These are phyloP conservation scores for Pichia sp. DNA, from an alignment of 1,139 yeast genomes.

Conservation along the genomic window DNA sequence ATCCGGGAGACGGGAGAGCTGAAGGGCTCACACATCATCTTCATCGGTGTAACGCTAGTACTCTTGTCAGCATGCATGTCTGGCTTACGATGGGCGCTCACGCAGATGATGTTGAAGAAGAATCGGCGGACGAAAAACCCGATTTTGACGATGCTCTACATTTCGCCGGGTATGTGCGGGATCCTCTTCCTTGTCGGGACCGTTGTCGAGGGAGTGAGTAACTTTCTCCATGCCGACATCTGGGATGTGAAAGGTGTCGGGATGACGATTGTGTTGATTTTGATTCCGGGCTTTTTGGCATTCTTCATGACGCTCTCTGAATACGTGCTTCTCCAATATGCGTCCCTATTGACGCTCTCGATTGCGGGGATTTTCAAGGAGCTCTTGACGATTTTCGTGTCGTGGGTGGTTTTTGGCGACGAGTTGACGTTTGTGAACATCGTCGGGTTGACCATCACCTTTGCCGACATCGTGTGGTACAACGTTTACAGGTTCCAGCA, in stretches of 20 bases:
- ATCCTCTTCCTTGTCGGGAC: slow-evolving; percentile 59
- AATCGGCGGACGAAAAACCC: slow-evolving; percentile 66
- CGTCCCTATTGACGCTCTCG: slow-evolving; percentile 81
- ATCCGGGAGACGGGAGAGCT: not conserved
- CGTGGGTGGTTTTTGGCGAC: slow-evolving; percentile 75
- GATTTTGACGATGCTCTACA: slow-evolving; percentile 78
- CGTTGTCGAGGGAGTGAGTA: slow-evolving; percentile 59
- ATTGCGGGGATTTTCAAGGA: slow-evolving; percentile 94
- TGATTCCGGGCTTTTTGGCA: slow-evolving; percentile 82
- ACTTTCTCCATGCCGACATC: slow-evolving; percentile 50
- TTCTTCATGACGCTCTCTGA: slow-evolving; percentile 89
- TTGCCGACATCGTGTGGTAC: slow-evolving; percentile 76
- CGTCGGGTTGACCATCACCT: slow-evolving; percentile 73
- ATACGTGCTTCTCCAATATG: slow-evolving; percentile 73
- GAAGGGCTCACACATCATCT: slow-evolving; percentile 12
- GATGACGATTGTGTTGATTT: slow-evolving; percentile 53
- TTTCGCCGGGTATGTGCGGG: slow-evolving; percentile 79
- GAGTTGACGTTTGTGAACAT: slow-evolving; percentile 60
- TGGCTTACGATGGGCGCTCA: slow-evolving; percentile 92
- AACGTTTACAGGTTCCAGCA: slow-evolving; percentile 57
- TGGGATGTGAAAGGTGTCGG: slow-evolving; percentile 60
- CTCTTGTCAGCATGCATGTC: slow-evolving; percentile 75
- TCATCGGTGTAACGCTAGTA: slow-evolving; percentile 68
- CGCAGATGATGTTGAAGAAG: slow-evolving; percentile 71
- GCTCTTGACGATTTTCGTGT: slow-evolving; percentile 69